Conservation (phyloP, 1,139 yeast species). For the Meyerozyma carpophila region DNA sequence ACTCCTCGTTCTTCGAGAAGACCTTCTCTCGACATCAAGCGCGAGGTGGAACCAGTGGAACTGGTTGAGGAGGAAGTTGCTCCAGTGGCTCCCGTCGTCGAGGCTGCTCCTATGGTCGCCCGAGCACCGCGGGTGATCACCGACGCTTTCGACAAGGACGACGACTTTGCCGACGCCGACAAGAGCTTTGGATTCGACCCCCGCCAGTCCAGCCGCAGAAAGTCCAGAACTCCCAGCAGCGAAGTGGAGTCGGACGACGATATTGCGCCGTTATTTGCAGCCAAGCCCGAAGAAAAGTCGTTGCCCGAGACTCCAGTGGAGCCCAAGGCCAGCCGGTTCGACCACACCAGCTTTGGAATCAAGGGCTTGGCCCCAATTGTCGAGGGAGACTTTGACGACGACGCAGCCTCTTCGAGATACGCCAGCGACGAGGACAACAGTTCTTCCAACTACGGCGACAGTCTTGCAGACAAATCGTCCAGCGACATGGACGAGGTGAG, state of each 20-base stretch:
- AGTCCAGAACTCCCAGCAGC: conserved; percentile 3
- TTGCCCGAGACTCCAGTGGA: conserved; percentile 5
- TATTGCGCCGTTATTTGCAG: not conserved
- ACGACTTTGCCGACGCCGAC: conserved; percentile 12
- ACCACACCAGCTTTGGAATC: conserved; percentile 27
- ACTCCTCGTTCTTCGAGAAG: conserved; percentile 6
- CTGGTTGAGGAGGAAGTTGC: not conserved
- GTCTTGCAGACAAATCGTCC: conserved; percentile 10
- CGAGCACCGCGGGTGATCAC: conserved; percentile 3
- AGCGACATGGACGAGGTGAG: conserved; percentile 20
- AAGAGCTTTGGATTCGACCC: conserved; percentile 20
- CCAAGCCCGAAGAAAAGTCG: not conserved
- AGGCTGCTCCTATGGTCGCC: conserved; percentile 4
- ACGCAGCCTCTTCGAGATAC: conserved; percentile 29
- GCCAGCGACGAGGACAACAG: conserved; percentile 23
- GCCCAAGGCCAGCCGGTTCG: conserved; percentile 16
- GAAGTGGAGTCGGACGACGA: conserved; percentile 5
- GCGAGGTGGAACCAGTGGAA: not conserved
- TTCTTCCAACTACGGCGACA: conserved; percentile 15
- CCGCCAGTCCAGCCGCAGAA: conserved; percentile 7
- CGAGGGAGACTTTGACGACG: conserved; percentile 30
- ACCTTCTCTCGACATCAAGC: conserved; percentile 1
- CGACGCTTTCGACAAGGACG: conserved; percentile 10
- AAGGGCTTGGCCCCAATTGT: conserved; percentile 38
- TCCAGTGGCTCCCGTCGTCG: conserved; percentile 1